These are phyloP conservation scores for Hordeum marinum DNA, from an alignment of 176 grass and related monocot genomes.

Conservation along the genomic window DNA sequence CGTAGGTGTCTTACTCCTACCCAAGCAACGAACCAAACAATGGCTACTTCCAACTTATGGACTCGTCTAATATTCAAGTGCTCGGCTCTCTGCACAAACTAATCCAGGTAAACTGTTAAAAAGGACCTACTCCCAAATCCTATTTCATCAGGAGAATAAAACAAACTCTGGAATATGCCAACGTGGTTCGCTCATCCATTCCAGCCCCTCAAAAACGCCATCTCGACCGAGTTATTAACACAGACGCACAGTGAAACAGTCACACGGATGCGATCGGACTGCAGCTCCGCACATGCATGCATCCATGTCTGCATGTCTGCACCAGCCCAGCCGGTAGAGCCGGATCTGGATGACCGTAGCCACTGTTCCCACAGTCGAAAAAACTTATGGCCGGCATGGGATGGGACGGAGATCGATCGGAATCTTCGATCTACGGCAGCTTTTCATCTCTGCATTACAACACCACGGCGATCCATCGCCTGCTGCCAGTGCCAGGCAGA, in stretches of 20 bases:
- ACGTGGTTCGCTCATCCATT: not conserved
- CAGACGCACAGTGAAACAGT: not conserved
- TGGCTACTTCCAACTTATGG: too few relatives aligned
- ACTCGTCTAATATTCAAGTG: too few relatives aligned
- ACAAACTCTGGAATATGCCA: not conserved
- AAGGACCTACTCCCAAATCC: too few relatives aligned
- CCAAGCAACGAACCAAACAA: too few relatives aligned
- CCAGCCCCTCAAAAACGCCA: not conserved
- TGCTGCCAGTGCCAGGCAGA: not conserved
- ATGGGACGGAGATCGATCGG: not conserved
- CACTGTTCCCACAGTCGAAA: not conserved
- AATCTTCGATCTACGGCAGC: constrained; percentile 5
- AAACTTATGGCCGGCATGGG: not conserved
- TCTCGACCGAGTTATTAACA: not conserved
- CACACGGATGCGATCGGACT: not conserved
- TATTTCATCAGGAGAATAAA: too few relatives aligned
- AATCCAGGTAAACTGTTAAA: too few relatives aligned
- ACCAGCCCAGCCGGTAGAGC: not conserved
- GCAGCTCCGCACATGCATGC: not conserved
- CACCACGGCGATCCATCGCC: not conserved
- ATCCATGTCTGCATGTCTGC: not conserved
- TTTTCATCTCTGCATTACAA: not conserved
- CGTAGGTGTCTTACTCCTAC: too few relatives aligned
- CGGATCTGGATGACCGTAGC: not conserved
- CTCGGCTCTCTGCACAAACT: too few relatives aligned